Evolutionary conservation across 805 yeast species (phyloP), one percentile per base, ranked within the genome.

Genomic region (Kluyveromyces aestuarii): DNA sequence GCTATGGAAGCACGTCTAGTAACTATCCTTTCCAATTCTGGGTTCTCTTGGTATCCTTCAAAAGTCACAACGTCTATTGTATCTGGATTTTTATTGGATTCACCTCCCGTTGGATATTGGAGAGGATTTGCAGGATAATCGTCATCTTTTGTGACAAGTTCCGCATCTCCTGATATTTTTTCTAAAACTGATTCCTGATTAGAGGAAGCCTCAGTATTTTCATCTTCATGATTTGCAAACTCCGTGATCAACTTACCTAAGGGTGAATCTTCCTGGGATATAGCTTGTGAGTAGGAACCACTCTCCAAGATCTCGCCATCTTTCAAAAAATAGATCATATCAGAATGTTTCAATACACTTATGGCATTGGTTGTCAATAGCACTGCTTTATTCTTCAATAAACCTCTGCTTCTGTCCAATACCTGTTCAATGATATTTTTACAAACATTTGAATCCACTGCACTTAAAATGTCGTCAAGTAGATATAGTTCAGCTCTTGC

Each of bases 401-500:
- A 54, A 25, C 85, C 85, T 8, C 52, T 51, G 9, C 58, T 52
- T 40, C 56, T 60, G 36, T 72, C 69, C 16, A 80, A 58, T 14
- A 81, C 83, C 37, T 72, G 57, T 6, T 75, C 69, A 52, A 77
- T 73, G 47, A 80, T 75, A 47, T 72, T 74, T 51, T 70, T 74
- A 41, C 83, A 80, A 45, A 82, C 89, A 59, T 82, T 82, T 2
- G 85, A 80, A 67, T 82, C 89, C 17, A 82, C 89, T 2, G 88
- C 88, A 54, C 84, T 76, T 49, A 82, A 67, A 25, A 82, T 72
- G 59, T 82, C 89, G 66, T 82, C 89, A 47, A 82, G 55, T 38
- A 82, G 59, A 50, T 77, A 75, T 7, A 81, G 69, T 62, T 81
- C 85, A 2, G 76, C 72, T 47, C 80, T 67, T 0, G 85, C 66